Conservation (phyloP, 345 rosid species). For the Citrus sp. region DNA sequence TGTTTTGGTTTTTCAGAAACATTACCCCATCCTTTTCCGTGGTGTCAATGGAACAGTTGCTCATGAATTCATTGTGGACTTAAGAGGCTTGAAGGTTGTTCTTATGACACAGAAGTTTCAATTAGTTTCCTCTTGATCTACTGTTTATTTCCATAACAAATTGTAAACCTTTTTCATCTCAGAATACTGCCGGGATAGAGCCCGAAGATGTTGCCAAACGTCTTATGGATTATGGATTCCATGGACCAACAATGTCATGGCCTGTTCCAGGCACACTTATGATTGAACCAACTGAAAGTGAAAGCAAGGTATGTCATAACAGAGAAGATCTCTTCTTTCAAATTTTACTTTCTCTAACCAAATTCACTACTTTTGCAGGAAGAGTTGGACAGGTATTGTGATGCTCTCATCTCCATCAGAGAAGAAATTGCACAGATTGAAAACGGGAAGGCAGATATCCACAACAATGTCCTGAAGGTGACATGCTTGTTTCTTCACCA, state of each 20-base stretch:
- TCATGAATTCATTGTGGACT: slow-evolving; percentile 92
- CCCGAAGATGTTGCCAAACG: slow-evolving; percentile 99
- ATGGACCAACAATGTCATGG: slow-evolving; percentile 98
- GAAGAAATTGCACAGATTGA: slow-evolving; percentile 93
- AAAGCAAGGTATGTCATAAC: slow-evolving; percentile 75
- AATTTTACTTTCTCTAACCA: neutral
- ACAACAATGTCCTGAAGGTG: slow-evolving; percentile 95
- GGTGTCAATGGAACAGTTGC: slow-evolving; percentile 94
- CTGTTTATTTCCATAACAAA: slow-evolving; percentile 13
- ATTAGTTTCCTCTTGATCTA: neutral
- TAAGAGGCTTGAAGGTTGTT: slow-evolving; percentile 87
- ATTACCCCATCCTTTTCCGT: slow-evolving; percentile 89
- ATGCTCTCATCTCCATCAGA: slow-evolving; percentile 93
- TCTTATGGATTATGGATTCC: slow-evolving; percentile 95
- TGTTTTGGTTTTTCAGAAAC: slow-evolving; percentile 41
- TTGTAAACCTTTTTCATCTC: slow-evolving; percentile 12
- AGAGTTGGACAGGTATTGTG: slow-evolving; percentile 93
- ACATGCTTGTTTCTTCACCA: neutral
- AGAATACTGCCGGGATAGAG: slow-evolving; percentile 91
- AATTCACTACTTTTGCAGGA: slow-evolving; percentile 57
- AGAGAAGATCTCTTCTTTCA: neutral
- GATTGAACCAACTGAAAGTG: slow-evolving; percentile 99
- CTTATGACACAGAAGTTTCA: neutral
- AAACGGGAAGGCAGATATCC: slow-evolving; percentile 85
- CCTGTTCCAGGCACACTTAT: slow-evolving; percentile 99